These are phyloP conservation scores for Quercus variabilis DNA, from an alignment of 306 rosid species.

Conservation along the genomic window DNA sequence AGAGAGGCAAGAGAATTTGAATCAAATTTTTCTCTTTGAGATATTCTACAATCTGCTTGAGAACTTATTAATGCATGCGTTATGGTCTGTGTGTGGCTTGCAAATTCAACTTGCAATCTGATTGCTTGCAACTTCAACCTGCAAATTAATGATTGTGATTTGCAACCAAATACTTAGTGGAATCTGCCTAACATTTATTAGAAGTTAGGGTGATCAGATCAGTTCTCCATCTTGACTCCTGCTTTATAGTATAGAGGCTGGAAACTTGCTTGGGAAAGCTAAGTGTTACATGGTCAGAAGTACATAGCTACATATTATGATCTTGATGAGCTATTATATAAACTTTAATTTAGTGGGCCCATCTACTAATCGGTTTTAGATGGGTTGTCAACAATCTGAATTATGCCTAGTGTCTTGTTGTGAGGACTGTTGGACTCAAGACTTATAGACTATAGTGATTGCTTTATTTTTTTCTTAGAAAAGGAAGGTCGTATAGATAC, in stretches of 20 bases:
- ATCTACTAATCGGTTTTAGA: neutral
- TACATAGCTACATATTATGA: neutral
- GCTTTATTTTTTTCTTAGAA: neutral
- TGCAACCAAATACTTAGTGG: neutral
- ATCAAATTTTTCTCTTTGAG: neutral
- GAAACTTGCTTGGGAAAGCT: neutral
- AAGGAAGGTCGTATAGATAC: neutral
- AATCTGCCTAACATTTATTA: neutral
- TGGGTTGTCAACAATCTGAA: neutral
- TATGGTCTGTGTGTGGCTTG: neutral
- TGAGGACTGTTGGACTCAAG: neutral
- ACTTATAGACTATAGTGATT: neutral
- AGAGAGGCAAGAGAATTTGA: constrained; percentile 24
- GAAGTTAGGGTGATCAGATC: neutral
- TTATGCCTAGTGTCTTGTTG: neutral
- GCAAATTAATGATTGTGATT: neutral
- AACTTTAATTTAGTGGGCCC: neutral
- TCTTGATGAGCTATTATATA: neutral
- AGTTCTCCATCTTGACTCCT: neutral
- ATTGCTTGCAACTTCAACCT: neutral
- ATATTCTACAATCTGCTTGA: neutral
- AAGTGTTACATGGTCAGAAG: neutral
- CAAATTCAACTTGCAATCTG: neutral
- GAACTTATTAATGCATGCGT: neutral
- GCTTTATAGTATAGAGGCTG: neutral